Percentiles rank a stretch among this genome's conserved stretches.
phyloP scores from a whole-genome alignment of 371 early-diverging fungal genomes.

The Syncephalastrum racemosum region DNA sequence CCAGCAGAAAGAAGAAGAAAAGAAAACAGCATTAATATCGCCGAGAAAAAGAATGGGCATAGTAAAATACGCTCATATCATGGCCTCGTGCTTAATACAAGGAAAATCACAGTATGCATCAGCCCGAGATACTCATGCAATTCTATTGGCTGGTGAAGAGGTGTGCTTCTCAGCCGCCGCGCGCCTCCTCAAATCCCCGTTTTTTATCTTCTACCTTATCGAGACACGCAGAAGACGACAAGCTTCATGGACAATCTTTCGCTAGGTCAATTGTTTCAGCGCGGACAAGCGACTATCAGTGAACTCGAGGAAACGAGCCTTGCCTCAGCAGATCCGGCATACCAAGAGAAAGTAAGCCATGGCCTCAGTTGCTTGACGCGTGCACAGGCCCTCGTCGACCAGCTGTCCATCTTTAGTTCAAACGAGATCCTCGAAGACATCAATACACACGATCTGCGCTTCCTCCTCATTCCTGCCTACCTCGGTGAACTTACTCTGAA shows the following conservation, averaged over 20 bases:
- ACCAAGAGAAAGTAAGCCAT: conserved; percentile 51
- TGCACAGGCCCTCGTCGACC: conserved; percentile 54
- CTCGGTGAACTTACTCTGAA: conserved; percentile 71
- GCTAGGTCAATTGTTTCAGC: conserved; percentile 36
- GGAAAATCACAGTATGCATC: too few relatives aligned
- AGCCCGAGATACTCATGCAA: background rate
- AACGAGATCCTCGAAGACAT: conserved; percentile 91
- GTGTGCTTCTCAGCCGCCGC: too few relatives aligned
- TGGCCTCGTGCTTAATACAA: too few relatives aligned
- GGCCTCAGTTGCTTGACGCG: conserved; percentile 46
- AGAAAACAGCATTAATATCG: too few relatives aligned
- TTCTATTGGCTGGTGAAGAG: too few relatives aligned
- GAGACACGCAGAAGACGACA: too few relatives aligned
- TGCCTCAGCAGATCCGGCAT: conserved; percentile 42
- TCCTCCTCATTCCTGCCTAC: conserved; percentile 75
- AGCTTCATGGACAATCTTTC: conserved; percentile 23
- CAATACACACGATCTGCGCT: conserved; percentile 77
- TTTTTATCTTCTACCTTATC: too few relatives aligned
- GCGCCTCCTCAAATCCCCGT: too few relatives aligned
- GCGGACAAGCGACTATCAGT: conserved; percentile 24
- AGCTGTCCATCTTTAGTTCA: conserved; percentile 75
- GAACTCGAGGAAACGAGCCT: conserved; percentile 47
- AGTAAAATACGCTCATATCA: too few relatives aligned
- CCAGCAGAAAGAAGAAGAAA: too few relatives aligned
- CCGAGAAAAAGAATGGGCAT: too few relatives aligned